Evolutionary conservation across 2,329 filamentous ascomycete genomes (phyloP).

Genomic region (Tolypocladium pustulatum): DNA sequence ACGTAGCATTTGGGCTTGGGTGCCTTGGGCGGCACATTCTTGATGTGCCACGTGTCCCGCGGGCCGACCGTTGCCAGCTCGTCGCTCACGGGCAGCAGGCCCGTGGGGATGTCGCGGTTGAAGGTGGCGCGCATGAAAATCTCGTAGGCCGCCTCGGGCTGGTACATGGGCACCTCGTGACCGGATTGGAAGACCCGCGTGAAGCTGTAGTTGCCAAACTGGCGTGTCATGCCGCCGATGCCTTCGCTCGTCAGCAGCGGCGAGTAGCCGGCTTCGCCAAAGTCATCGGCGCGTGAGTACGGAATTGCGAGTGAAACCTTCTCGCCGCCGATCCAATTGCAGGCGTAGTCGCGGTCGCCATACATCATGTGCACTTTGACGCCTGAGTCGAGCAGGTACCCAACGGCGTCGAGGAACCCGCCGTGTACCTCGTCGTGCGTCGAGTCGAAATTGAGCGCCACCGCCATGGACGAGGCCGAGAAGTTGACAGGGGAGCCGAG

Average conservation of each 20-base stretch:
- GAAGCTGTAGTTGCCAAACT: conserved; percentile 64
- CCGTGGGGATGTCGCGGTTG: conserved; percentile 42
- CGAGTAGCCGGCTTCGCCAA: conserved; percentile 55
- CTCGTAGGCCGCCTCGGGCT: conserved; percentile 45
- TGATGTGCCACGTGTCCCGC: conserved; percentile 49
- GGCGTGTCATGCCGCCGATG: conserved; percentile 59
- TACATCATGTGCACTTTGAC: conserved; percentile 65
- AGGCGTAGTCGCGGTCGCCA: conserved; percentile 49
- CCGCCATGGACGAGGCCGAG: conserved; percentile 31
- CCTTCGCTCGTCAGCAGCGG: conserved; percentile 54
- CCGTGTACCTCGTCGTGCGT: conserved; percentile 49
- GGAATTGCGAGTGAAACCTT: conserved; percentile 53
- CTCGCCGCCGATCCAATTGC: conserved; percentile 61
- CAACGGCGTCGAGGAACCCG: conserved; percentile 39
- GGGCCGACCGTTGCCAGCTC: conserved; percentile 39
- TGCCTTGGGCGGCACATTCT: conserved; percentile 36
- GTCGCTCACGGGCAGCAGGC: conserved; percentile 37
- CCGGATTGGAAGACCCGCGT: conserved; percentile 55
- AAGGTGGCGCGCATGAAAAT: conserved; percentile 49
- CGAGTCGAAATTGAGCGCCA: conserved; percentile 43
- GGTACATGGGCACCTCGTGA: conserved; percentile 50
- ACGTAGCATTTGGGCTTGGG: conserved; percentile 49
- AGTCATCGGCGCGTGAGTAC: conserved; percentile 32
- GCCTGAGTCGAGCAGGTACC: conserved; percentile 47
- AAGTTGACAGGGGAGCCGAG: conserved; percentile 54